Percentiles rank a stretch among this genome's conserved stretches.
phyloP scores from a whole-genome alignment of 1,139 yeast genomes.

The Waltiozyma solani region DNA sequence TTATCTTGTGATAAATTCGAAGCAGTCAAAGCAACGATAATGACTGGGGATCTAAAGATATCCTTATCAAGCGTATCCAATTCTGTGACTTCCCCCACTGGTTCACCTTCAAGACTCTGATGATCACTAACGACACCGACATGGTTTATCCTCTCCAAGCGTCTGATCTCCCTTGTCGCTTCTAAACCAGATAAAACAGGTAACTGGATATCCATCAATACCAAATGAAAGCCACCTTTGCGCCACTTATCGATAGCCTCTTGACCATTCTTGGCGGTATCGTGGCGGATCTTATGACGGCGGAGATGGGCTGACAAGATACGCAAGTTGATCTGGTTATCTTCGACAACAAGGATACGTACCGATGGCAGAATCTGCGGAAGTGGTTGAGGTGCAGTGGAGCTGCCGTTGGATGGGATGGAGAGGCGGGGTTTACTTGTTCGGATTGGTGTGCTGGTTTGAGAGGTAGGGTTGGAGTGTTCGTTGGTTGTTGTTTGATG shows the following conservation, averaged over 20 bases:
- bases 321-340: constrained; percentile 88
- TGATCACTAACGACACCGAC: constrained; percentile 43
- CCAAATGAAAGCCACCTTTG: constrained; percentile 84
- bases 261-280: constrained; percentile 82
- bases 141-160: constrained; percentile 68
- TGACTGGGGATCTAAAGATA: constrained; percentile 79
- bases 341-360: constrained; percentile 89
- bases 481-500: too few relatives aligned
- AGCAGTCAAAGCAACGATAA: constrained; percentile 93
- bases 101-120: constrained; percentile 10
- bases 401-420: constrained; percentile 2
- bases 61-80: constrained; percentile 37
- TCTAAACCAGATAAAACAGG: constrained; percentile 93
- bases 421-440: neutral
- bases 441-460: neutral
- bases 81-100: too few relatives aligned
- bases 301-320: constrained; percentile 88
- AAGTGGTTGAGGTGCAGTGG: constrained; percentile 2
- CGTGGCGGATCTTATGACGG: constrained; percentile 76
- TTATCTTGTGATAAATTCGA: constrained; percentile 81
- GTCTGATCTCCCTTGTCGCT: constrained; percentile 81
- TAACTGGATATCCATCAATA: constrained; percentile 89
- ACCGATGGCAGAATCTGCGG: constrained; percentile 52
- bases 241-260: constrained; percentile 93
- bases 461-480: too few relatives aligned